Evolutionary conservation across 192 early-diverging fungal genomes (phyloP).

Genomic region (Radiomyces spectabilis): DNA sequence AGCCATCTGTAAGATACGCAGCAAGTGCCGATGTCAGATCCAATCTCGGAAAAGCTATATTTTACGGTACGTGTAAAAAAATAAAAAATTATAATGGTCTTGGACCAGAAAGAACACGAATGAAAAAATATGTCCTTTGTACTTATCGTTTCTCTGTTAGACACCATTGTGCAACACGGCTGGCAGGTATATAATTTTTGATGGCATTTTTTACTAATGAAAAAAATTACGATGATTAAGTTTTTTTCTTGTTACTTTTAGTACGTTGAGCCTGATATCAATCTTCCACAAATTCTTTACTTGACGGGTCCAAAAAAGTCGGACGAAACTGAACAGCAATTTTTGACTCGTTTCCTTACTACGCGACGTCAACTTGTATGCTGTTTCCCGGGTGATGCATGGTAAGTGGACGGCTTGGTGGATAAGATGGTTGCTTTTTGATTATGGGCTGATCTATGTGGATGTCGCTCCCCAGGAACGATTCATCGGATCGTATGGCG

Average conservation of each 20-base stretch:
- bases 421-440: no score
- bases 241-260: not conserved
- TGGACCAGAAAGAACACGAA: not conserved
- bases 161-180: conserved; percentile 31
- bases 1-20: conserved; percentile 22
- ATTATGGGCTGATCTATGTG: no score
- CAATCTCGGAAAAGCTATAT: conserved; percentile 29
- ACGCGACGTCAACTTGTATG: conserved; percentile 28
- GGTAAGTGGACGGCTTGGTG: not conserved
- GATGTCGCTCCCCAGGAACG: conserved; percentile 6
- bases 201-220: not conserved
- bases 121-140: not conserved
- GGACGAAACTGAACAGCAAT: conserved; percentile 17
- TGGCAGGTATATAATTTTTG: conserved; percentile 33
- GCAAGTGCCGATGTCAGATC: conserved; percentile 13
- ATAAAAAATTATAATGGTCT: no score
- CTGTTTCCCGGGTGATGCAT: conserved; percentile 21
- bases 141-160: conserved; percentile 12
- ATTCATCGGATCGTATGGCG: conserved; percentile 22
- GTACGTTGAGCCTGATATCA: conserved; percentile 27
- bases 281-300: conserved; percentile 18
- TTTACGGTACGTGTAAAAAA: conserved; percentile 20
- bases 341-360: conserved; percentile 18
- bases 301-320: conserved; percentile 20
- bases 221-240: not conserved